Percentiles rank a stretch among this genome's conserved stretches.
Conservation (phyloP, 202 grass and related monocot genomes). For the Schoenoplectus tabernaemontani region DNA sequence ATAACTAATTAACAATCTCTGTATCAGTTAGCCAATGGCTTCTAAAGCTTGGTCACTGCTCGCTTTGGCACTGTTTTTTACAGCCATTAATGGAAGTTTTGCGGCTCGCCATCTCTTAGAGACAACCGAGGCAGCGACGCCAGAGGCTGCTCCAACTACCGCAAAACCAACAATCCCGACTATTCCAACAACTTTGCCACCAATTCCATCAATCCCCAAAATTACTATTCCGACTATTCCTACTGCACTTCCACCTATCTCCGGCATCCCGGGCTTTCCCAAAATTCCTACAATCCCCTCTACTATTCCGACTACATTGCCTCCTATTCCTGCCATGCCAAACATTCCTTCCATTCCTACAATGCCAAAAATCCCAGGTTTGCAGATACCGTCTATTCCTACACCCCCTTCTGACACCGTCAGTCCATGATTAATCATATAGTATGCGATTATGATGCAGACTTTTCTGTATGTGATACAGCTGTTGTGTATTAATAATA, state of each 20-base stretch:
- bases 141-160: conserved; percentile 23
- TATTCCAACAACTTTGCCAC: conserved; percentile 41
- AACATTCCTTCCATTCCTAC: background rate
- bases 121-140: conserved; percentile 17
- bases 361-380: background rate
- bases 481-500: background rate
- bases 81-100: conserved; percentile 36
- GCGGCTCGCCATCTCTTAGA: conserved; percentile 50
- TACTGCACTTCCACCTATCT: conserved; percentile 33
- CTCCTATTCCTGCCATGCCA: conserved; percentile 51
- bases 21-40: conserved; percentile 31
- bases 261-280: conserved; percentile 43
- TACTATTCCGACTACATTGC: conserved; percentile 32
- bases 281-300: conserved; percentile 3
- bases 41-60: conserved; percentile 23
- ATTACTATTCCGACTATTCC: conserved; percentile 21
- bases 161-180: conserved; percentile 21
- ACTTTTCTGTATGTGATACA: background rate
- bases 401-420: background rate
- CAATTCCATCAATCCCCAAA: conserved; percentile 44
- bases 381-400: background rate
- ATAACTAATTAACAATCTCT: background rate
- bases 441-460: background rate
- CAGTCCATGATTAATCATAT: background rate
- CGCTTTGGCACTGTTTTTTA: conserved; percentile 30